Evolutionary conservation across 305 asterid species (phyloP), one percentile per base, ranked within the genome.

Genomic region (Fraxinus greggii): DNA sequence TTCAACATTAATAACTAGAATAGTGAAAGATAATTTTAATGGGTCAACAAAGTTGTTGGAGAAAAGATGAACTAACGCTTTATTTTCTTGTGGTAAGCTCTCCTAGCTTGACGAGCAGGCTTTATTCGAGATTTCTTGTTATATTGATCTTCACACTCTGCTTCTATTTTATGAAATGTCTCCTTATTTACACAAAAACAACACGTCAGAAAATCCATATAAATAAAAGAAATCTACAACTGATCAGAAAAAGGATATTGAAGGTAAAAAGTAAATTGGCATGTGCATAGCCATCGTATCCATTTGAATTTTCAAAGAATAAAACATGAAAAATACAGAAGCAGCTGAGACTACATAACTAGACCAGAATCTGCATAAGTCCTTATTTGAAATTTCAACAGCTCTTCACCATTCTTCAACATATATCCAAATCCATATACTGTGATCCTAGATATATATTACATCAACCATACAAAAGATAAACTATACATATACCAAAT

Each of bases 101-200:
- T 88, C 84, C 84, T 88, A 83, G 90, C 87, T 78, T 85, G 88
- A 56, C 94, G 90, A 81, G 89, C 80, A 45, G 93, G 85, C 87
- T 88, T 93, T 61, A 88, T 81, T 83, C 87, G 89, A 75, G 90
- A 80, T 88, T 89, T 88, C 84, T 89, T 88, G 82, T 81, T 87
- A 45, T 86, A 79, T 76, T 77, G 81, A 51, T 90, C 90, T 70
- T 86, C 88, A 75, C 78, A 85, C 67, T 85, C 97, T 84, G 87
- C 83, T 80, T 85, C 88, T 79, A 82, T 77, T 83, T 83, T 85
- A 32, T 86, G 75, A 86, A 87, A 80, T 78, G 87, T 51, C 81
- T 85, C 85, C 86, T 90, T 23, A 78, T 76, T 70, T 69, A 83
- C 40, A 75, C 31, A 63, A 67, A 70, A 76, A 45, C 33, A 83